Evolutionary conservation across 495 filamentous ascomycete species (phyloP), one percentile per base, ranked within the genome.

Genomic region (Annulohypoxylon moriforme): DNA sequence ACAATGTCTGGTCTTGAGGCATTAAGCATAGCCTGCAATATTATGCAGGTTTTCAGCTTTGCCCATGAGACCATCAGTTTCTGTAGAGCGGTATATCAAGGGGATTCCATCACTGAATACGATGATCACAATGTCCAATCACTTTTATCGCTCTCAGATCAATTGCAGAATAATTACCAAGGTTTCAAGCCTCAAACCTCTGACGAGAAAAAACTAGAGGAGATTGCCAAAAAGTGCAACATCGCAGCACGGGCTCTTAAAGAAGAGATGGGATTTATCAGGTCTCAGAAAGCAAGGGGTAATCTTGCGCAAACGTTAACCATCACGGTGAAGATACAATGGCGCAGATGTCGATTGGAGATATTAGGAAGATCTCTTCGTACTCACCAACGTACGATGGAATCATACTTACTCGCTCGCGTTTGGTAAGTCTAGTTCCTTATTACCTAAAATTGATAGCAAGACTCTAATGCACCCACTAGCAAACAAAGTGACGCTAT

Each of bases 1-100:
- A 56, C 7, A 34, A 80, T 71, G 76, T 76, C 68, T 64, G 70
- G 75, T 68, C 59, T 74, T 14, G 66, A 64, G 25, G 63, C 65
- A 50, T 49, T 71, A 25, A 52, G 68, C 20, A 29, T 71, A 44
- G 67, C 68, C 4, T 74, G 72, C 68, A 74, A 68, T 31, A 59
- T 74, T 5, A 64, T 74, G 68, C 67, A 71, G 31, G 64, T 65
- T 14, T 58, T 62, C 10, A 14, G 29, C 24, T 59, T 58, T n/a
- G 20, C 46, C 22, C 46, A 50, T 25, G 46, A 25, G 22, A 70
- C 64, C 20, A 58, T 62, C 24, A 14, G 29, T 11, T 62, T 62
- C 22, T 69, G 58, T 55, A 59, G 36, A 47, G 24, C 38, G 6
- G 36, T 71, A 18, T 63, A 65, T 13, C 24, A 53, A 18, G 67